Evolutionary conservation across 345 rosid genomes (phyloP).

Genomic region (Capsella bursapastoris): DNA sequence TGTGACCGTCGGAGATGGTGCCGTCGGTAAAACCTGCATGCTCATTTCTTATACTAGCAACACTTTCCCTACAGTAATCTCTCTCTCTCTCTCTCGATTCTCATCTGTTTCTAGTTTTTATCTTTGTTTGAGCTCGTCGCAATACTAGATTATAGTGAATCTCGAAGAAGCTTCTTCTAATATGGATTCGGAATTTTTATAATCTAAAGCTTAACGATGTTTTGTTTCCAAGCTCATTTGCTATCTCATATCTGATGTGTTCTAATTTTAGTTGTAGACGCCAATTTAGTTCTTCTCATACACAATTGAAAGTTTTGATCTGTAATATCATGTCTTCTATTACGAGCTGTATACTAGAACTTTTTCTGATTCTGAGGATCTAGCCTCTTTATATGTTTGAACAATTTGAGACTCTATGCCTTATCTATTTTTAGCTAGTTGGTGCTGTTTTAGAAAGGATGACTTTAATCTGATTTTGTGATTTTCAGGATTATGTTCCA

Average conservation of each 20-base stretch:
- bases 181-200: background rate
- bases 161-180: background rate
- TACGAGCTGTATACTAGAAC: background rate
- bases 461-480: background rate
- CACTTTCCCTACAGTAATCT: conserved; percentile 75
- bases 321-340: background rate
- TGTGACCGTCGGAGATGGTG: conserved; percentile 94
- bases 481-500: conserved; percentile 89
- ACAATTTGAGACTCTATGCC: conserved; percentile 6
- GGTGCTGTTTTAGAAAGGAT: background rate
- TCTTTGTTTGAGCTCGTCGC: background rate
- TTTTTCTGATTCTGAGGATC: background rate
- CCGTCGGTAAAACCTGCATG: conserved; percentile 91
- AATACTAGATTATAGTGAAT: conserved; percentile 6
- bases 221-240: conserved; percentile 7
- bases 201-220: background rate
- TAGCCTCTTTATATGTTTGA: background rate
- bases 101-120: background rate
- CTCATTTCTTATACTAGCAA: conserved; percentile 92
- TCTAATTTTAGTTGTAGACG: conserved; percentile 1
- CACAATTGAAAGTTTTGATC: background rate
- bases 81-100: background rate
- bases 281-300: background rate
- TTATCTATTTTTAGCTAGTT: background rate
- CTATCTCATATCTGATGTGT: background rate